These are phyloP conservation scores for Leccinum longicurvipes DNA, from an alignment of 768 basidiomycete genomes.

Conservation along the genomic window DNA sequence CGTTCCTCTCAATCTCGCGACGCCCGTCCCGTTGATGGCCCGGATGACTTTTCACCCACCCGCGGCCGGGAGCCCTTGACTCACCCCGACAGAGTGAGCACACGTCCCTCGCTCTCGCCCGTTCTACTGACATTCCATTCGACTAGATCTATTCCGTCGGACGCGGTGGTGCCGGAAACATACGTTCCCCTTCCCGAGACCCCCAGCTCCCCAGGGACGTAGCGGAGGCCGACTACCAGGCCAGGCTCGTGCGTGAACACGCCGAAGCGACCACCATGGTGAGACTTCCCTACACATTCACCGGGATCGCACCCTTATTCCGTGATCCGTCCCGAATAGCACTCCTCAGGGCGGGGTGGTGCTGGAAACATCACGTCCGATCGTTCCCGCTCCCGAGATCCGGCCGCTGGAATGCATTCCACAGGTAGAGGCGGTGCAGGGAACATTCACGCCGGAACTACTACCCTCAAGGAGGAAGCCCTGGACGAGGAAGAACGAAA, in stretches of 20 bases:
- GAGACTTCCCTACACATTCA: conserved; percentile 10
- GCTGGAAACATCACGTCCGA: conserved; percentile 55
- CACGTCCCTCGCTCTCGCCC: background rate
- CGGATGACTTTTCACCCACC: conserved; percentile 50
- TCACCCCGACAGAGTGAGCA: conserved; percentile 37
- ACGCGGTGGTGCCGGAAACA: conserved; percentile 83
- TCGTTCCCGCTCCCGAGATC: conserved; percentile 49
- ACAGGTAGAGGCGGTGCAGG: conserved; percentile 65
- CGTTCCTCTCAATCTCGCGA: conserved; percentile 45
- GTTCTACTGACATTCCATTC: background rate
- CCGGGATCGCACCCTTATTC: background rate
- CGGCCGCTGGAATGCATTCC: conserved; percentile 37
- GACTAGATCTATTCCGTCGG: conserved; percentile 50
- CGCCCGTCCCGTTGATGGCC: conserved; percentile 37
- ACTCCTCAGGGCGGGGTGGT: conserved; percentile 67
- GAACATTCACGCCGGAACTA: conserved; percentile 43
- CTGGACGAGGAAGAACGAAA: conserved; percentile 37
- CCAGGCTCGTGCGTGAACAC: conserved; percentile 22
- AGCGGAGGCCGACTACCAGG: conserved; percentile 24
- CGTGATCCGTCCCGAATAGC: conserved; percentile 26
- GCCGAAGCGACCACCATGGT: conserved; percentile 34
- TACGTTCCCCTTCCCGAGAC: conserved; percentile 73
- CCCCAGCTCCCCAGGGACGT: conserved; percentile 26
- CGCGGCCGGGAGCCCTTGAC: conserved; percentile 57
- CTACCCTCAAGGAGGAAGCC: conserved; percentile 10